phyloP scores from a whole-genome alignment of 331 rosid genomes.

The Quercus phellos region DNA sequence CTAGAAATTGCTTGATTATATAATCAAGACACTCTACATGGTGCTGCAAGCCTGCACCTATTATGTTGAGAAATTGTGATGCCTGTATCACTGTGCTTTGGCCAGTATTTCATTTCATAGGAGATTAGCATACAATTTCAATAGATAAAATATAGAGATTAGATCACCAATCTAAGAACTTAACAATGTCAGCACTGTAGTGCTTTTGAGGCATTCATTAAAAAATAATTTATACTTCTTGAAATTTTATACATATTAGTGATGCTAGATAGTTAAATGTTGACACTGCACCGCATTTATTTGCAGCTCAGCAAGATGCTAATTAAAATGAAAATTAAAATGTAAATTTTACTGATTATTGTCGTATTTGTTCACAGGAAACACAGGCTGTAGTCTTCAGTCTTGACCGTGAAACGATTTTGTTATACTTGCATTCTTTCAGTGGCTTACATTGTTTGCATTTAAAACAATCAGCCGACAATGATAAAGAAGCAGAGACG shows the following conservation, averaged over 20 bases:
- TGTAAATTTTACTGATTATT: not conserved
- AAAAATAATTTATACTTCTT: not conserved
- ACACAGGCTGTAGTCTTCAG: not conserved
- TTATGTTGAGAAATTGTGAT: not conserved
- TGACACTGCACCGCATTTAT: not conserved
- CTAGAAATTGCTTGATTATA: not conserved
- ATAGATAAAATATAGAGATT: not conserved
- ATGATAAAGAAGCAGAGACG: not conserved
- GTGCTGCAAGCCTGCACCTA: not conserved
- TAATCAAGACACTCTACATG: constrained; percentile 1
- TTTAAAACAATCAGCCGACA: not conserved
- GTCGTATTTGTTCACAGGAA: not conserved
- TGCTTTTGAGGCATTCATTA: not conserved
- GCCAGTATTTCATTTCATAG: not conserved
- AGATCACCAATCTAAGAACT: not conserved
- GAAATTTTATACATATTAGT: not conserved
- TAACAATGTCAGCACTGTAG: not conserved
- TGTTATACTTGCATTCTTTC: not conserved
- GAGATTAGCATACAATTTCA: not conserved
- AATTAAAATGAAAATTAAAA: not conserved
- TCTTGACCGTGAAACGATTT: not conserved
- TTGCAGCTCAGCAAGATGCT: not conserved
- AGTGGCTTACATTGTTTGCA: not conserved
- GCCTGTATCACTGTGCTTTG: not conserved
- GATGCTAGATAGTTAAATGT: not conserved